These are phyloP conservation scores for Prunus fruticosa DNA, from an alignment of 306 rosid species.

Conservation along the genomic window DNA sequence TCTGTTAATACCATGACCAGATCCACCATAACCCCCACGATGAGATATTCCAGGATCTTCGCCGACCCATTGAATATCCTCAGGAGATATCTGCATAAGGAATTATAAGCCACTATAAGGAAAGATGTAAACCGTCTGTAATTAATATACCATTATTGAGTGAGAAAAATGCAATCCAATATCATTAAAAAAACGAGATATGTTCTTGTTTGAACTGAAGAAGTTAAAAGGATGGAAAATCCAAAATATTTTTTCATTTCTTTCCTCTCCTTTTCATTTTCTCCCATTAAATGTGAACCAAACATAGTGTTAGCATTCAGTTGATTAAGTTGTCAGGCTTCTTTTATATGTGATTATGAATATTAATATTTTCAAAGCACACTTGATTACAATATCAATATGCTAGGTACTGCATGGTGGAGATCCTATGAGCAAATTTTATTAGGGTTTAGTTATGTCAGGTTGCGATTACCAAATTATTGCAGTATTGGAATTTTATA, in stretches of 20 bases:
- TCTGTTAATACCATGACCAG: conserved; percentile 63
- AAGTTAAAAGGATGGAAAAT: not conserved
- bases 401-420: not conserved
- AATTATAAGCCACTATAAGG: conserved; percentile 22
- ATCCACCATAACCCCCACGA: conserved; percentile 58
- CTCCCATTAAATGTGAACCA: not conserved
- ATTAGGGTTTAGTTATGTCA: not conserved
- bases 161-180: not conserved
- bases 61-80: conserved; percentile 90
- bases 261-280: too few species aligned
- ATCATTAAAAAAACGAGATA: not conserved
- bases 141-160: not conserved
- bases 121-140: conserved; percentile 15
- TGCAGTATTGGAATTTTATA: not conserved
- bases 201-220: not conserved
- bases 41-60: conserved; percentile 80
- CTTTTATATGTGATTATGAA: not conserved
- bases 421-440: not conserved
- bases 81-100: conserved; percentile 69
- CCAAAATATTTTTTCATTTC: not conserved
- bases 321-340: not conserved
- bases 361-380: not conserved
- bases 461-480: not conserved
- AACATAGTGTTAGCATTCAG: not conserved
- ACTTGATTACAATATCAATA: not conserved